Conservation (phyloP, 306 rosid species). For the Pueraria montana region DNA sequence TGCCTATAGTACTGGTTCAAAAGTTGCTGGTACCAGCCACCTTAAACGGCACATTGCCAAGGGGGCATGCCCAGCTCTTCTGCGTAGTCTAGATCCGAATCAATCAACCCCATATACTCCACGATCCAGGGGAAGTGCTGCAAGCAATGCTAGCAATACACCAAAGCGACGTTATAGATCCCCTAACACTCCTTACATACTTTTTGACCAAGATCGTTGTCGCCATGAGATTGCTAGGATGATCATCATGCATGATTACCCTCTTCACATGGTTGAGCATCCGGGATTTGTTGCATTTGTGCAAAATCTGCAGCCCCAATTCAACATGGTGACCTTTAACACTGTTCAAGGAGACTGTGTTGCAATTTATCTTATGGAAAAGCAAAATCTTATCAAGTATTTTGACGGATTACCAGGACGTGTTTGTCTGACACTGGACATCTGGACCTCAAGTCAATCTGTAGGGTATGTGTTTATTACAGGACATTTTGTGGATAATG, state of each 20-base stretch:
- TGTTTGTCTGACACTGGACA: constrained; percentile 79
- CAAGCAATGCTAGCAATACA: constrained; percentile 56
- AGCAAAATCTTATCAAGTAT: constrained; percentile 68
- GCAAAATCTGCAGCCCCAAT: constrained; percentile 89
- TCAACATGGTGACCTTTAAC: constrained; percentile 87
- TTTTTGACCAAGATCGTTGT: constrained; percentile 80
- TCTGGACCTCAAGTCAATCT: constrained; percentile 81
- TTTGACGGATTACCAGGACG: constrained; percentile 87
- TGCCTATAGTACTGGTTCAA: constrained; percentile 94
- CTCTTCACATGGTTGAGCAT: constrained; percentile 96
- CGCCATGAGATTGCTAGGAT: constrained; percentile 92
- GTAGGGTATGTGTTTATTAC: constrained; percentile 89
- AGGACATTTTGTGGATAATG: constrained; percentile 84
- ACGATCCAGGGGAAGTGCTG: constrained; percentile 52
- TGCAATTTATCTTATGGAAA: constrained; percentile 81
- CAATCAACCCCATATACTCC: constrained; percentile 71
- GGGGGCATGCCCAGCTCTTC: constrained; percentile 84
- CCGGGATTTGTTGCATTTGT: constrained; percentile 88
- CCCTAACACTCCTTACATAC: constrained; percentile 62
- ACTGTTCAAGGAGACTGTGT: constrained; percentile 93
- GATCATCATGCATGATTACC: constrained; percentile 97
- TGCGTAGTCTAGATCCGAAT: constrained; percentile 75
- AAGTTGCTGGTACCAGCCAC: constrained; percentile 98
- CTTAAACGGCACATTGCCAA: constrained; percentile 97
- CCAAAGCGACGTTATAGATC: constrained; percentile 87